Conservation (phyloP, 2,329 filamentous ascomycete species). For the Paecilomyces dactylethromorphus region DNA sequence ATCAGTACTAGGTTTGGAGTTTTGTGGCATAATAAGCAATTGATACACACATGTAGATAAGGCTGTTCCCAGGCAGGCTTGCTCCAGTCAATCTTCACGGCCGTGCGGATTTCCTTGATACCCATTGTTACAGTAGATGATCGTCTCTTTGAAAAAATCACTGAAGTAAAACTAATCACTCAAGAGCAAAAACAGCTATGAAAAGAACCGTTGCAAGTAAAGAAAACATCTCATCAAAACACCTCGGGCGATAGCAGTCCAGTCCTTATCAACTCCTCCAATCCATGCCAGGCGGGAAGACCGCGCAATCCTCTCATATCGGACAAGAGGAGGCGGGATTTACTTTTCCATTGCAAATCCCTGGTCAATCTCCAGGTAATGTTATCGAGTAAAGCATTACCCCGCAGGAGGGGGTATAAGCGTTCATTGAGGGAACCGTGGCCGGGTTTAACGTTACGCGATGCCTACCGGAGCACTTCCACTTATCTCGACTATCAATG, state of each 20-base stretch:
- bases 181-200: neutral
- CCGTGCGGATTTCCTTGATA: constrained; percentile 54
- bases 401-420: neutral
- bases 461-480: neutral
- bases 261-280: neutral
- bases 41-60: constrained; percentile 58
- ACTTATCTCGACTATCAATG: neutral
- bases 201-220: neutral
- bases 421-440: neutral
- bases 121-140: constrained; percentile 22
- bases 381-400: neutral
- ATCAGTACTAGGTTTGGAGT: constrained; percentile 4
- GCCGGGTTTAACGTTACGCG: neutral
- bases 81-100: constrained; percentile 65
- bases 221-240: neutral
- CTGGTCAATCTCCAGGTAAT: neutral
- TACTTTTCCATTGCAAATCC: neutral
- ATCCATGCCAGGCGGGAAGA: neutral
- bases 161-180: neutral
- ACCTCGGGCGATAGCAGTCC: neutral
- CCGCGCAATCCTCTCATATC: neutral
- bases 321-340: neutral
- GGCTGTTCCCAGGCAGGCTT: constrained; percentile 65
- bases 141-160: neutral
- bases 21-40: constrained; percentile 1